Conservation (phyloP, 345 rosid species). For the Luvunga scandens region DNA sequence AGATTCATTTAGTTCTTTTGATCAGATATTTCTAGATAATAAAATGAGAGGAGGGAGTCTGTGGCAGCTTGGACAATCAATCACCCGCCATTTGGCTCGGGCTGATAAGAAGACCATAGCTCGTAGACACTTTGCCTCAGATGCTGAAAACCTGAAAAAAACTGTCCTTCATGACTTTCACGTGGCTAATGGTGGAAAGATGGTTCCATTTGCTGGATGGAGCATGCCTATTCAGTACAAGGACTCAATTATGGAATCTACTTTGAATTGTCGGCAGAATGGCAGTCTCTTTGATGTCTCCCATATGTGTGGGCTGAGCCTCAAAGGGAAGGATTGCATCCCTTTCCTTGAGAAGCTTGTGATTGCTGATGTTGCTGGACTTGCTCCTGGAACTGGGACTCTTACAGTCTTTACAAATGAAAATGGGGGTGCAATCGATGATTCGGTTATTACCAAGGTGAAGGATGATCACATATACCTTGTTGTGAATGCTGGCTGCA, state of each 20-base stretch:
- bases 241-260: conserved; percentile 96
- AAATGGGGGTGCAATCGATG: conserved; percentile 96
- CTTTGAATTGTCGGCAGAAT: conserved; percentile 84
- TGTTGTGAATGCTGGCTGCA: conserved; percentile 98
- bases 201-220: conserved; percentile 99
- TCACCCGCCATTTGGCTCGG: conserved; percentile 75
- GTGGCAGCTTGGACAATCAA: conserved; percentile 96
- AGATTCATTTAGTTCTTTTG: conserved; percentile 10
- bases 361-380: conserved; percentile 90
- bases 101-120: conserved; percentile 63
- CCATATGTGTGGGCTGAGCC: conserved; percentile 96
- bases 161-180: conserved; percentile 91
- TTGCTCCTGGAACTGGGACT: conserved; percentile 81
- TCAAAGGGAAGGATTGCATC: conserved; percentile 88
- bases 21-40: conserved; percentile 27
- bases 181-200: conserved; percentile 77
- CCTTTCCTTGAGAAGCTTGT: conserved; percentile 92
- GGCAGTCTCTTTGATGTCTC: conserved; percentile 94
- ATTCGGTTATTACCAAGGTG: conserved; percentile 92
- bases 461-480: conserved; percentile 74
- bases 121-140: conserved; percentile 71
- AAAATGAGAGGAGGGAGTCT: conserved; percentile 91
- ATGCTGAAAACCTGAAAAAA: conserved; percentile 71
- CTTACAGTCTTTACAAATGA: conserved; percentile 91
- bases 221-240: conserved; percentile 99